Base-by-base conservation (phyloP, 176 grass and related monocot genomes). In the sorghum (Sorghum bicolor) region DNA sequence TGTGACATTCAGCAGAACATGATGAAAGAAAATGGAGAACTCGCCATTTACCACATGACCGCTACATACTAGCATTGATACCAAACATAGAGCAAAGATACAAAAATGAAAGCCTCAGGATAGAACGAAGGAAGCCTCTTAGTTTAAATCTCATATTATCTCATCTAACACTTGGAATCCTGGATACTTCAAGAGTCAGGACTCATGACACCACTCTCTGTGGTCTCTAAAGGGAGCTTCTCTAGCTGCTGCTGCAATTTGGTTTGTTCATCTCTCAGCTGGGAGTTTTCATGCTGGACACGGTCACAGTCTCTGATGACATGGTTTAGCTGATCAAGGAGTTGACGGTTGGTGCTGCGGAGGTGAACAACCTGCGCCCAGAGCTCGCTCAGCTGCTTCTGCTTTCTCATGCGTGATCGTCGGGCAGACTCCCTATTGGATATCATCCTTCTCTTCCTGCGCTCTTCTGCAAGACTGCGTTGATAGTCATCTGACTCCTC, bases 351-450 rank as follows among this genome's bases (percentile, higher is more conserved):
- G 67, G 72, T 84, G 43, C 64, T 60, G 33, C 91, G 87, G 60
- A 99, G 83, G 68, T 92, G 93, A 26, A 89, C 76, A 55, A 94
- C 93, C 83, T 94, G 91, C 0, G 89, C 58, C 89, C 91, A 92
- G 13, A 94, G 89, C 78, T 99, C 93, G 17, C 80, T 88, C 34
- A 99, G 40, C 67, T 99, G 93, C 72, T 93, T 94, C 81, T 99
- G 96, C 88, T 99, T 96, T 81, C 96, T 96, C 89, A 99, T 96
- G 45, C 96, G 96, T 41, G 93, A 96, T 78, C 93, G 82, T 17
- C 96, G 90, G 12, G 96, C 96, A 10, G 96, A 99, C 84, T 99
- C 93, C 78, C 96, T 84, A 67, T 99, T 99, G 9, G 96, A 99
- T 78, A 96, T 39, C 96, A 99, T 99, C 86, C 96, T 90, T 72